Evolutionary conservation across 2,329 filamentous ascomycete genomes (phyloP).

Genomic region (Didymella keratinophila): DNA sequence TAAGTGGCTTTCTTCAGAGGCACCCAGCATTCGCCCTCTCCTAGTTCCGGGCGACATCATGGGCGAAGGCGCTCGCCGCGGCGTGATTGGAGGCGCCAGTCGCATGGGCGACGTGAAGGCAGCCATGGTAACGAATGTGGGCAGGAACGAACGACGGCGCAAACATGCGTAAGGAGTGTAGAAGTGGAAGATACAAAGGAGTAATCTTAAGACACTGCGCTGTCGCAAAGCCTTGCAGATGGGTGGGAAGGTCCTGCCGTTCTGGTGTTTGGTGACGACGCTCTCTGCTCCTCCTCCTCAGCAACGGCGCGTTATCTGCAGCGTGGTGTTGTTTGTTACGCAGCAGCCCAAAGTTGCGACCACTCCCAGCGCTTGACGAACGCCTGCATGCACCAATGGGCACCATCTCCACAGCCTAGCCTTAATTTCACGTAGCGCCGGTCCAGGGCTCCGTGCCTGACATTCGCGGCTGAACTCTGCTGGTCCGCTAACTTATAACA

Average conservation of each 20-base stretch:
- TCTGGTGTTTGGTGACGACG: background rate
- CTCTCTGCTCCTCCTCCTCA: conserved; percentile 6
- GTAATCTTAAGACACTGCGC: background rate
- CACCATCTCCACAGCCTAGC: conserved; percentile 15
- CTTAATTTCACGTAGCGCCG: conserved; percentile 5
- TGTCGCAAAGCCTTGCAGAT: conserved; percentile 11
- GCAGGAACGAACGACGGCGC: conserved; percentile 30
- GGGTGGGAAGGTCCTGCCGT: background rate
- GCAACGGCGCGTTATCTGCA: conserved; percentile 18
- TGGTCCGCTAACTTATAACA: background rate
- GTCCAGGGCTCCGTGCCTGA: conserved; percentile 4
- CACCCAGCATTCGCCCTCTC: conserved; percentile 34
- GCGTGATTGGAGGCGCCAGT: conserved; percentile 44
- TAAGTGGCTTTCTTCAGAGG: conserved; percentile 44
- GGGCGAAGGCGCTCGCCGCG: conserved; percentile 43
- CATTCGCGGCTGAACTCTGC: conserved; percentile 2
- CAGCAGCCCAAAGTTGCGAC: conserved; percentile 14
- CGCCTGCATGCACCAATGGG: conserved; percentile 12
- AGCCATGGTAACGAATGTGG: conserved; percentile 32
- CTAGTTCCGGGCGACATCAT: conserved; percentile 45
- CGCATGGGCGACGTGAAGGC: conserved; percentile 42
- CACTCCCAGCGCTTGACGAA: conserved; percentile 15
- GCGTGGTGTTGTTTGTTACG: conserved; percentile 20
- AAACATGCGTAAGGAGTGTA: conserved; percentile 28
- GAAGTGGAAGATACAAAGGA: conserved; percentile 8